Base-by-base conservation (phyloP, 75 land plant species). In the Azolla pinnata region DNA sequence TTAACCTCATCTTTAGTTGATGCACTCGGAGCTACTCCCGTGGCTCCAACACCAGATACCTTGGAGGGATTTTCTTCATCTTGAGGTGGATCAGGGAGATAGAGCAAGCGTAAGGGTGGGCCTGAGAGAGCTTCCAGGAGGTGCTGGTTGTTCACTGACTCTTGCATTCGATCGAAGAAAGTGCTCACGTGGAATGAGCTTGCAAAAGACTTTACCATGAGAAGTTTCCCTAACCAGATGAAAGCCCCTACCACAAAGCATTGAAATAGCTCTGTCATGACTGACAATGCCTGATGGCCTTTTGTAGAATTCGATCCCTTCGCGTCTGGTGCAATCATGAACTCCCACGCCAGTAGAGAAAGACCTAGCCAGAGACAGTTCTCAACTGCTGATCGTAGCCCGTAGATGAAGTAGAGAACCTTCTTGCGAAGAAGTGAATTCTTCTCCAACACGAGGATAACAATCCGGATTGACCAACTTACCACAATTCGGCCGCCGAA, bases 341-440 rank as follows among this genome's bases (percentile, higher is more conserved):
- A 70, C 40, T 83, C 71, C 92, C 88, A 92, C 18, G 86, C 56
- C 27, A 87, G 20, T 29, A 92, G 71, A 45, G 81, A 81, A 18
- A 84, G 66, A 0, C 81, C 88, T 14, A 87, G 23, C 97, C 97
- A 91, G 16, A 84, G 55, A 50, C 88, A 84, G 48, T 87, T 82
- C 68, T 82, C 83, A 19, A 87, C 92, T 1, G 86, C 82, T 20
- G 67, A 73, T 40, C 83, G 68, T 20, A 87, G 30, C 1, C 86
- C 97, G 32, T 91, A 91, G 1, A 84, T 93, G 47, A 91, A 91
- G 65, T 91, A 91, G n/a, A 91, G 56, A 0, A 91, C 76, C 27
- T 89, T 45, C 58, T 88, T 88, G 3, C 93, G 60, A 19, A 88
- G 66, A 9, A 87, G 24, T 34, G 88, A 91, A 38, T 81, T 91